Percentiles rank a stretch among this genome's conserved stretches.
phyloP scores from a whole-genome alignment of 495 filamentous ascomycete genomes.

The Aspergillus egyptiacus region DNA sequence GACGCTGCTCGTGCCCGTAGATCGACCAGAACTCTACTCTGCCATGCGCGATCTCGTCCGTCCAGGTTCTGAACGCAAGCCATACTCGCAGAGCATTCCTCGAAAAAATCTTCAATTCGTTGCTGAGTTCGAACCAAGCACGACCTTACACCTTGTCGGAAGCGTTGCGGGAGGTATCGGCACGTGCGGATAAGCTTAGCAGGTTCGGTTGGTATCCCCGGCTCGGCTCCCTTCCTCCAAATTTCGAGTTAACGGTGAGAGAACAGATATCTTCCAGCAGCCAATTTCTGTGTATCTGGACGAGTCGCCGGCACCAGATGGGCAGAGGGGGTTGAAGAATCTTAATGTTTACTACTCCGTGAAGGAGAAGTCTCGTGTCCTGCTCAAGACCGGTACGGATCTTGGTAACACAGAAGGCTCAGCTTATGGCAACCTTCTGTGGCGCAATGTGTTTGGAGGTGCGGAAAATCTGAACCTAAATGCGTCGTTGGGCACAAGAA shows the following conservation, averaged over 20 bases:
- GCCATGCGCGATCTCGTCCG: conserved; percentile 71
- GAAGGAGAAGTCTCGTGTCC: conserved; percentile 69
- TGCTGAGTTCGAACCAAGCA: conserved; percentile 62
- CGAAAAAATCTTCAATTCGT: conserved; percentile 66
- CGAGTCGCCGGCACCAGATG: conserved; percentile 54
- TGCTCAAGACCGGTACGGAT: conserved; percentile 87
- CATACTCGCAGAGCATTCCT: conserved; percentile 78
- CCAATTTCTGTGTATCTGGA: conserved; percentile 77
- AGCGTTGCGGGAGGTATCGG: conserved; percentile 62
- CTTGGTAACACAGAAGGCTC: conserved; percentile 87
- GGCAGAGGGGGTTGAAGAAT: conserved; percentile 55
- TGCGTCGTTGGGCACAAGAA: conserved; percentile 80
- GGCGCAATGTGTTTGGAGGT: conserved; percentile 91
- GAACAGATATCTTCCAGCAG: conserved; percentile 75
- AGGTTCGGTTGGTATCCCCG: conserved; percentile 59
- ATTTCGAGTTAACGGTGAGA: conserved; percentile 15
- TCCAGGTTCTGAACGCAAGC: conserved; percentile 70
- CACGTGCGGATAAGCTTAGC: conserved; percentile 64
- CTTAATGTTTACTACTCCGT: conserved; percentile 71
- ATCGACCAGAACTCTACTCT: conserved; percentile 73
- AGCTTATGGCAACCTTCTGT: conserved; percentile 74
- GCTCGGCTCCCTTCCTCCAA: neutral
- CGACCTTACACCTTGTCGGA: conserved; percentile 69
- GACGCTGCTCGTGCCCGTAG: conserved; percentile 36
- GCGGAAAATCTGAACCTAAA: conserved; percentile 83